Base-by-base conservation (phyloP, 2,329 filamentous ascomycete genomes). In the Penicillium sp. region DNA sequence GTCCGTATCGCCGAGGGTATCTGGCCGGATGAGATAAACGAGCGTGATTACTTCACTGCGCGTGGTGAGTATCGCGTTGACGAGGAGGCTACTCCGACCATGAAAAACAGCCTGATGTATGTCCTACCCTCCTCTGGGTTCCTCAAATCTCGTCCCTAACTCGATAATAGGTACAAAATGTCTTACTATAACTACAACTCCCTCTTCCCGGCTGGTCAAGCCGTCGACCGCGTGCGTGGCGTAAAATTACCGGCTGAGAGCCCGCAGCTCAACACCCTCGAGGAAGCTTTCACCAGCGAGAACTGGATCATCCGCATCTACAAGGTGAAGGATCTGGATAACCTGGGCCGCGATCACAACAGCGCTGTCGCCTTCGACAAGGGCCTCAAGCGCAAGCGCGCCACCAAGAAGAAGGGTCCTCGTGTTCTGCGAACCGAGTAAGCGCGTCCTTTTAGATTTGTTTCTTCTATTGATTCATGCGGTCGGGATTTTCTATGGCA, bases 261-360 rank as follows among this genome's bases (percentile, higher is more conserved):
- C 1, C 93, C 93, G 7, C 81, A 87, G 53, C 84, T 98, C 51
- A 89, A 87, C 72, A 93, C 87, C 4, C 74, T 98, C 41, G 93
- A 98, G 70, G 93, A 98, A 75, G 93, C 93, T 8, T 98, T 95
- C 72, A 98, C 95, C 47, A 95, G 89, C 66, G 93, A 98, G 79
- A 98, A 98, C 81, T 98, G 93, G 93, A 98, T 98, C 72, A 97
- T 98, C 69, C 83, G 93, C 57, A 96, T 98, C 67, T 98, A 96
- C 81, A 98, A 98, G 81, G 93, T 98, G 75, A 98, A 98, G 78
- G 91, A 95, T 64, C 84, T 96, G 52, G 93, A 98, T 76, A 97
- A 97, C 71, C 79, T 98, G 58, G 92, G 90, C 47, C 84, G 93
- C 69, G 89, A 95, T 64, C 92, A 96, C 68, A 81, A 81, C 57